Evolutionary conservation across 176 grass and related monocot genomes (phyloP).

Genomic region (Avena atlantica): DNA sequence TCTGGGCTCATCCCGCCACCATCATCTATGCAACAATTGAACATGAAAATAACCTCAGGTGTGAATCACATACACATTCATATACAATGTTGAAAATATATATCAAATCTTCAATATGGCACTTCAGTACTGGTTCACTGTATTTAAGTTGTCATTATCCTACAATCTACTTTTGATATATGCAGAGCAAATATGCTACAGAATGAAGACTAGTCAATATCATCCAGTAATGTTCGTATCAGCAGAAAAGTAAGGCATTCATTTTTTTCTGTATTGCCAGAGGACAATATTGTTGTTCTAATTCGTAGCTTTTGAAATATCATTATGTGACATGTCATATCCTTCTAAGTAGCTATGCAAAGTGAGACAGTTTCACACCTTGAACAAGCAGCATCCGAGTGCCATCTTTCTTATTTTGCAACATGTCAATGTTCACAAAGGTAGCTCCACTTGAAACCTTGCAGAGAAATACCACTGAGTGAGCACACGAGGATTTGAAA

Average conservation of each 20-base stretch:
- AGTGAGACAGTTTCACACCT: conserved; percentile 56
- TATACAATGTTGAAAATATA: conserved; percentile 6
- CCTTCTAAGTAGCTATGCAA: not conserved
- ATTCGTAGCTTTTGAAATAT: not conserved
- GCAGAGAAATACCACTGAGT: conserved; percentile 36
- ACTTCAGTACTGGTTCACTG: not conserved
- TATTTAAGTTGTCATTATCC: not conserved
- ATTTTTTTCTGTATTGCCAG: not conserved
- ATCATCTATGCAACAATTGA: conserved; percentile 65
- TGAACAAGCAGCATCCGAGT: conserved; percentile 86
- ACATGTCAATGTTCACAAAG: conserved; percentile 91
- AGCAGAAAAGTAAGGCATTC: not conserved
- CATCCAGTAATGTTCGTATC: not conserved
- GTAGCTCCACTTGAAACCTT: conserved; percentile 92
- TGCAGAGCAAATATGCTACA: not conserved
- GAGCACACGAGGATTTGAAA: conserved; percentile 9
- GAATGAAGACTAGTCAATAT: not conserved
- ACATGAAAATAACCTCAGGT: conserved; percentile 15
- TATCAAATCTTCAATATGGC: not conserved
- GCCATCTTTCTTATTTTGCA: conserved; percentile 77
- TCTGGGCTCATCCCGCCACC: conserved; percentile 95
- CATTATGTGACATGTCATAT: conserved; percentile 1
- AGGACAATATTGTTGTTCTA: not conserved
- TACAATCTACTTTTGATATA: not conserved
- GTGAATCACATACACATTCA: not conserved